Evolutionary conservation across 345 rosid genomes (phyloP), one percentile per base, ranked within the genome.

Genomic region (Pugionium cornutum): DNA sequence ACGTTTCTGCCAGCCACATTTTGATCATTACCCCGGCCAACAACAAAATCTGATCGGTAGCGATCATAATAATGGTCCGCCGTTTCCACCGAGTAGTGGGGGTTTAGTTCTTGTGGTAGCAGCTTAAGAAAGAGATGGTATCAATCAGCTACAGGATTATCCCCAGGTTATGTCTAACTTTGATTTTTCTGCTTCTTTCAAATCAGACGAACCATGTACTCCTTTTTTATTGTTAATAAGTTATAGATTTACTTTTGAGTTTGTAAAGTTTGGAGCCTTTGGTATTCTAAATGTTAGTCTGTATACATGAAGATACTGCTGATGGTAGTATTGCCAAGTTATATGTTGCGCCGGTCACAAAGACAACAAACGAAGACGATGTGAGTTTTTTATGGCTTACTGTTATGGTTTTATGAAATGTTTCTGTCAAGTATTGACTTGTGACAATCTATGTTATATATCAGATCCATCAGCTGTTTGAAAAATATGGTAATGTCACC

Each of bases 391-490:
- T 64, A 32, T 40, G 89, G 48, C 10, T 32, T n/a, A 47, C 32
- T n/a, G 29, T 40, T 47, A 69, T 66, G 82, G 79, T 31, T 66
- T 27, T 61, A 50, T 53, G 47, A 29, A 4, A 25, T 72, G 39
- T 55, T 65, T 35, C 7, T 44, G 41, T 25, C 50, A 32, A 0
- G 47, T 53, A 46, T 31, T 39, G 27, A 45, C 46, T 43, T 31
- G 51, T 53, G 43, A 49, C 10, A 34, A 4, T 27, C 10, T 48
- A 37, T 52, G 64, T 64, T 40, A 30, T 59, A 8, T 63, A 9
- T 72, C 72, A 92, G 95, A 72, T 89, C 54, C 84, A 84, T 41
- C 70, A 80, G 55, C 77, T 92, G 73, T 92, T 92, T 82, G 80
- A 78, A 73, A 81, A 66, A 57, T 83, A 89, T 78, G 98, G 98